Base-by-base conservation (phyloP, 2,329 filamentous ascomycete species). In the Phialophora chinensis region DNA sequence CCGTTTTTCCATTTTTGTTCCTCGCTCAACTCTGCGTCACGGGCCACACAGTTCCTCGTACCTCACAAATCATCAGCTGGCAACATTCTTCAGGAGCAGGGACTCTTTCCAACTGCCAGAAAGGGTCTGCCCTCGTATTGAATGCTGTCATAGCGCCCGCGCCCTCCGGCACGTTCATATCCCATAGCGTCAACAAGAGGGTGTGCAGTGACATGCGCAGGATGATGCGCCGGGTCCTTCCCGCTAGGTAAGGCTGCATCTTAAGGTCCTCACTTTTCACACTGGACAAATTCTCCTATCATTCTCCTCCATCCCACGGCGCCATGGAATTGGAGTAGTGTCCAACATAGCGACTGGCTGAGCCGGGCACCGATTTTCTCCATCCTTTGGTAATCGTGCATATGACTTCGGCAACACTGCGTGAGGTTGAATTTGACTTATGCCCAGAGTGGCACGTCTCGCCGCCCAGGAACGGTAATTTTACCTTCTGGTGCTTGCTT, bases 211-310 rank as follows among this genome's bases (percentile, higher is more conserved):
- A 29, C 23, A 55, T 20, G 53, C n/a, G 17, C 53, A 55, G 17
- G 23, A 55, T 5, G 25, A 35, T 35, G 29, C 53, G 17, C 27
- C 52, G 25, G 52, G 12, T 33, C 25, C 25, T 29, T n/a, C 52
- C 52, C n/a, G 52, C 29, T 23, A 11, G 33, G 29, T 61, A 67
- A 67, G 65, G 61, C 65, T 67, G 65, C 42, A 27, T 38, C 60
- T 66, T 66, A 70, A 66, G 66, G 68, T 68, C 68, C 68, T 70
- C 68, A 66, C 17, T 68, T 70, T 66, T 47, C 38, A 33, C 3
- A 29, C n/a, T 3, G 2, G 38, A n/a, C 38, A n/a, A 17, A n/a
- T 44, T 11, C 27, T 47, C 38, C 14, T 50, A 35, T 44, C 44
- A 52, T 12, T 23, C 12, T 52, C 49, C 10, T 27, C 7, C 38